Percentiles rank a stretch among this genome's conserved stretches.
phyloP scores from a whole-genome alignment of 495 filamentous ascomycete genomes.

The Haplographium delicatum region DNA sequence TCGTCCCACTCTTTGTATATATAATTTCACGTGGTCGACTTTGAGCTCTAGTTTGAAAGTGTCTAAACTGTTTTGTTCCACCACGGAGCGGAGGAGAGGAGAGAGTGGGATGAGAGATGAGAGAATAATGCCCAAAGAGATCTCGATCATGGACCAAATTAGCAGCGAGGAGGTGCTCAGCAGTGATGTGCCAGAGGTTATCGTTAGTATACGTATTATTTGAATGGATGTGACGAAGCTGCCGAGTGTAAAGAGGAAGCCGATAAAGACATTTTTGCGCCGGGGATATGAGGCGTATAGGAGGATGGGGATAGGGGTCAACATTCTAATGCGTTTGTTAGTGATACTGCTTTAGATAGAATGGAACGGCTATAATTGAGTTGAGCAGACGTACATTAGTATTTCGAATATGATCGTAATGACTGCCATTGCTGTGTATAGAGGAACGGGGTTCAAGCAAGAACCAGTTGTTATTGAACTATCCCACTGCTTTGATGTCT shows the following conservation, averaged over 20 bases:
- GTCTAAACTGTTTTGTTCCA: neutral
- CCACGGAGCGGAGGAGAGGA: constrained; percentile 41
- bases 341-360: neutral
- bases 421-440: constrained; percentile 38
- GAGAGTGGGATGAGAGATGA: constrained; percentile 45
- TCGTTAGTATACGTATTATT: constrained; percentile 47
- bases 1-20: neutral
- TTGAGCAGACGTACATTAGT: constrained; percentile 38
- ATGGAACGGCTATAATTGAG: too few species aligned
- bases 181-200: constrained; percentile 37
- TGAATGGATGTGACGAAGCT: constrained; percentile 51
- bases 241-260: constrained; percentile 43
- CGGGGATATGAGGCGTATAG: constrained; percentile 34
- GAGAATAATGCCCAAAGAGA: constrained; percentile 46
- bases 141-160: constrained; percentile 48
- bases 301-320: constrained; percentile 47
- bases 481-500: constrained; percentile 45
- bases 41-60: neutral
- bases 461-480: constrained; percentile 28
- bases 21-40: neutral
- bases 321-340: constrained; percentile 29
- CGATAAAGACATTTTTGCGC: constrained; percentile 37
- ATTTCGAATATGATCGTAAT: constrained; percentile 44
- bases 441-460: constrained; percentile 36
- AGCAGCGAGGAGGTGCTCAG: constrained; percentile 41